A percentile compares a stretch with the other conserved stretches of the same genome.
Conservation (phyloP, 352 stramenopile species). For the Phytophthora chlamydospora region DNA sequence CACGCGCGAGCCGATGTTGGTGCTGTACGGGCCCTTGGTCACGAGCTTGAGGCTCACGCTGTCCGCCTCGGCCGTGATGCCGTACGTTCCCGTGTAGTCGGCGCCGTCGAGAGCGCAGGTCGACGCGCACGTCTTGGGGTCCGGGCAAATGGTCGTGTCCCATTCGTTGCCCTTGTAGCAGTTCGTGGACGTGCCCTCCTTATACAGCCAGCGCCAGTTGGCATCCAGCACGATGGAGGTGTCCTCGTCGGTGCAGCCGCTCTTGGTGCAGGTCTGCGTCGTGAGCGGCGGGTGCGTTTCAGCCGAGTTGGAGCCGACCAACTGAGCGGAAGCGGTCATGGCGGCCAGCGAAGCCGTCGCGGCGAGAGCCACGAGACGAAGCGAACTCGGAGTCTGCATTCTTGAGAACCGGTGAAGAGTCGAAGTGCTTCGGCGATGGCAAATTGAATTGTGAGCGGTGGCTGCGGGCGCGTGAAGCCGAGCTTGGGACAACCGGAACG, state of each 20-base stretch:
- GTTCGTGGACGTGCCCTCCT: constrained; percentile 50
- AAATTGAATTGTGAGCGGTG: constrained; percentile 37
- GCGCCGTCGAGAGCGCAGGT: constrained; percentile 57
- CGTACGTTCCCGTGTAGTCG: constrained; percentile 62
- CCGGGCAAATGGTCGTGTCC: constrained; percentile 47
- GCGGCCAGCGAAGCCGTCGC: constrained; percentile 8
- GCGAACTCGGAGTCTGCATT: constrained; percentile 32
- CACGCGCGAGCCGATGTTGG: constrained; percentile 59
- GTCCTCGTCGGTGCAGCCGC: constrained; percentile 37
- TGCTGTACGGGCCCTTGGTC: constrained; percentile 52
- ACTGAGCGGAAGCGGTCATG: constrained; percentile 34
- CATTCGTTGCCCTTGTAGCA: constrained; percentile 62
- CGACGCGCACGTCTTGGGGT: constrained; percentile 48
- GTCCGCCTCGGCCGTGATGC: constrained; percentile 35
- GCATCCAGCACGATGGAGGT: constrained; percentile 67
- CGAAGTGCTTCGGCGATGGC: constrained; percentile 23
- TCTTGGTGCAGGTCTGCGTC: constrained; percentile 27
- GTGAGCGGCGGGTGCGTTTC: constrained; percentile 55
- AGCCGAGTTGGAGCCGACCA: constrained; percentile 38
- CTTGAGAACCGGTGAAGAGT: constrained; percentile 11
- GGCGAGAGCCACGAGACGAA: constrained; percentile 27
- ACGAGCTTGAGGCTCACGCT: constrained; percentile 53
- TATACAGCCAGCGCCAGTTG: constrained; percentile 69
- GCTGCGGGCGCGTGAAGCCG: constrained; percentile 4
- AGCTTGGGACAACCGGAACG: constrained; percentile 19